phyloP scores from a whole-genome alignment of 108 stramenopile genomes.

The Epithemia pelagica region DNA sequence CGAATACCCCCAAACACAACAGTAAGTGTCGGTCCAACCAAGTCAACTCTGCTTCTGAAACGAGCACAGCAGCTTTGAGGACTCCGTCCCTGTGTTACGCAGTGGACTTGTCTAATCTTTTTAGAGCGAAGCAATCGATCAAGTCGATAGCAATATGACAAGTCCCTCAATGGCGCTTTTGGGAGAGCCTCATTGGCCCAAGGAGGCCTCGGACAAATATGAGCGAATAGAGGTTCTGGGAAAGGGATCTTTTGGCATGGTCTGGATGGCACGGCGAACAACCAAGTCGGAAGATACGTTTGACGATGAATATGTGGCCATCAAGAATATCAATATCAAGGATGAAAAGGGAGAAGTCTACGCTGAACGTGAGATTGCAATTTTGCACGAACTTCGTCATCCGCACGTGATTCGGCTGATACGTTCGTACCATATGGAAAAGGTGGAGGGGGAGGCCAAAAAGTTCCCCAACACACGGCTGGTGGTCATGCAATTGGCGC shows the following conservation, averaged over 20 bases:
- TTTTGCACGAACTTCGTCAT: slow-evolving; percentile 65
- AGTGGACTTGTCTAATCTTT: too few relatives aligned
- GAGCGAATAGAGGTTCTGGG: slow-evolving; percentile 67
- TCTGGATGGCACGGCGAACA: slow-evolving; percentile 66
- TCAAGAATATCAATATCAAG: slow-evolving; percentile 68
- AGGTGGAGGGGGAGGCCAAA: neutral
- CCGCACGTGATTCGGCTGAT: slow-evolving; percentile 73
- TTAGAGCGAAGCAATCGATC: too few relatives aligned
- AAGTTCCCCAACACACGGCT: slow-evolving; percentile 28
- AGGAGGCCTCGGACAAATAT: slow-evolving; percentile 58
- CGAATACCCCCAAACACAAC: too few relatives aligned
- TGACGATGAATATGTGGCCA: slow-evolving; percentile 67
- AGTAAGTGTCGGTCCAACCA: too few relatives aligned
- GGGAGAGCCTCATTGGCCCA: slow-evolving; percentile 42
- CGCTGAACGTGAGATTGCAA: slow-evolving; percentile 68
- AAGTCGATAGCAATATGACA: too few relatives aligned
- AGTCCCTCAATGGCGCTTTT: neutral
- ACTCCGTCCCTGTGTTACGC: too few relatives aligned
- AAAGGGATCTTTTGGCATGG: slow-evolving; percentile 62
- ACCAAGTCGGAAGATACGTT: slow-evolving; percentile 15
- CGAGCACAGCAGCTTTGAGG: too few relatives aligned
- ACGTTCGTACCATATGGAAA: slow-evolving; percentile 41
- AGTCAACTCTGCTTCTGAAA: too few relatives aligned
- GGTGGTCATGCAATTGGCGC: slow-evolving; percentile 59
- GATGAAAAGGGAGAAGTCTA: slow-evolving; percentile 56